These are phyloP conservation scores for Chenopodium suecicum DNA, from an alignment of 148 eudicot genomes.

Conservation along the genomic window DNA sequence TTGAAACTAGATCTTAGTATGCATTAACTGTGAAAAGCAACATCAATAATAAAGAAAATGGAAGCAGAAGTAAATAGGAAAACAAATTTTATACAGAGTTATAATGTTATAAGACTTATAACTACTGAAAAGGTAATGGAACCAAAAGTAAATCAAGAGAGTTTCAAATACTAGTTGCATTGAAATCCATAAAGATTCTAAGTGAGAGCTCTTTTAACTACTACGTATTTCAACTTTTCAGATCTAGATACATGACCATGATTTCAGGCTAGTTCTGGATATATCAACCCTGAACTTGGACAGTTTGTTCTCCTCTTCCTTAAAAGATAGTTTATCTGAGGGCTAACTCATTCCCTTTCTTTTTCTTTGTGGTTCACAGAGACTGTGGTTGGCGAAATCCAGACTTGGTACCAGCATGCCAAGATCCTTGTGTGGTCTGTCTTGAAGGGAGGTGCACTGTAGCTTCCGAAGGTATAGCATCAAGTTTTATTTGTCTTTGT, in stretches of 20 bases:
- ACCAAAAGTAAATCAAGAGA: too few relatives aligned
- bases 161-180: too few relatives aligned
- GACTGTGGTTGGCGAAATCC: constrained; percentile 76
- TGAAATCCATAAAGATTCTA: too few relatives aligned
- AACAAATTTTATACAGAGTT: too few relatives aligned
- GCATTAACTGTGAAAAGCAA: too few relatives aligned
- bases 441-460: constrained; percentile 89
- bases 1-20: background rate
- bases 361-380: constrained; percentile 39
- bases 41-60: too few relatives aligned
- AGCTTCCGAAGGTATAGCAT: constrained; percentile 72
- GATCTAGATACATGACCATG: background rate
- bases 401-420: constrained; percentile 39
- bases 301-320: background rate
- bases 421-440: constrained; percentile 94
- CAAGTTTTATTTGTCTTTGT: background rate
- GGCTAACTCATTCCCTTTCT: constrained; percentile 9
- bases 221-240: too few relatives aligned
- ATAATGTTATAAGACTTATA: too few relatives aligned
- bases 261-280: background rate
- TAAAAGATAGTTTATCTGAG: background rate
- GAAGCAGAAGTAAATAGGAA: too few relatives aligned
- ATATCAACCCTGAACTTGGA: background rate
- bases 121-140: too few relatives aligned
- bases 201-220: too few relatives aligned